Evolutionary conservation across 75 land plant species (phyloP), one percentile per base, ranked within the genome.

Genomic region (Sequoiadendron giganteum): DNA sequence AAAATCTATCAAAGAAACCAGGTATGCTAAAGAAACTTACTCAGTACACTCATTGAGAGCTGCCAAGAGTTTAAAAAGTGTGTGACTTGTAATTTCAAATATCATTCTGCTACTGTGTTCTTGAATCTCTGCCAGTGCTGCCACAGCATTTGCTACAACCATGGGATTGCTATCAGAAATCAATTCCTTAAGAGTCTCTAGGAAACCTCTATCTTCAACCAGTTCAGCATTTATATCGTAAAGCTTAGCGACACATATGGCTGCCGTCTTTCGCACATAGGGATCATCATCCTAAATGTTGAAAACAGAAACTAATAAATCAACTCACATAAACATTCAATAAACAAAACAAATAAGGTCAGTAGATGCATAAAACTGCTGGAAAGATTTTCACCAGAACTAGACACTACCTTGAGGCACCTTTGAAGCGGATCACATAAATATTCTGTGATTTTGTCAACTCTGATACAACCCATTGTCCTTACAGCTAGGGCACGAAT

Each of bases 91-190:
- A 89, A 97, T 93, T 83, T 98, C 99, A 93, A 98, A 98, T 36
- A 98, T 92, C 34, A 93, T 89, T 87, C 91, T 93, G 55, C 89
- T 93, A 87, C 95, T 96, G 87, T 90, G 94, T 83, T 98, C 99
- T 87, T 98, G 99, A 36, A 98, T 98, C 93, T 98, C 99, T 54
- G 99, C 95, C 80, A 98, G 95, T 34, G 99, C 96, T 88, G 99
- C 99, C 30, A 98, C 98, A 85, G 99, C 99, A 94, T 98, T 98
- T 58, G 99, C 99, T 56, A 98, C 99, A 70, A 98, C 99, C 99
- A 98, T 98, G 11, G 99, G 99, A 85, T 97, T 98, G 88, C 98
- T 98, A 90, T 98, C 99, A 39, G 99, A 98, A 70, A 98, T 98
- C 90, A 98, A 90, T 81, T 98, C 99, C 92, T 96, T 98, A 30